phyloP scores from a whole-genome alignment of 495 filamentous ascomycete species.

The Chaetomium cochliodes region DNA sequence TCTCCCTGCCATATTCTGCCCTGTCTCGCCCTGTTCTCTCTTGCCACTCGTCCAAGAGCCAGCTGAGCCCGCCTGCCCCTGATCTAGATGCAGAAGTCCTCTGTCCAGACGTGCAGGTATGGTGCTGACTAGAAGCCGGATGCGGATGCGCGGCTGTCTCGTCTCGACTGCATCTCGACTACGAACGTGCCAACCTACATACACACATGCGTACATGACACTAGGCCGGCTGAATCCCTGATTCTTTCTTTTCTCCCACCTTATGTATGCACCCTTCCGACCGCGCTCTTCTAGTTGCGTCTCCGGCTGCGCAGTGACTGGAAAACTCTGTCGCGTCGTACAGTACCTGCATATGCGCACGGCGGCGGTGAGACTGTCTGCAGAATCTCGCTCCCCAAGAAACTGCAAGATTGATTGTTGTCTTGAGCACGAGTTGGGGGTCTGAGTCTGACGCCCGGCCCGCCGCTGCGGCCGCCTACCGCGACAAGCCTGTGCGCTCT shows the following conservation, averaged over 20 bases:
- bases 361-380: slow-evolving; percentile 1
- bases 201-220: too few species aligned
- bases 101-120: background rate
- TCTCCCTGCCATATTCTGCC: background rate
- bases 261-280: background rate
- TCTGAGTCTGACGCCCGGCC: background rate
- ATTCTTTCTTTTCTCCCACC: too few species aligned
- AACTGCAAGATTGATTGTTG: background rate
- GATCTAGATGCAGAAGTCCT: background rate
- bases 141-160: background rate
- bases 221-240: too few species aligned
- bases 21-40: background rate
- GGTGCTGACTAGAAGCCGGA: background rate
- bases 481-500: background rate
- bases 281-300: background rate
- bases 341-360: slow-evolving; percentile 5
- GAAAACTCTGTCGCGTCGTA: background rate
- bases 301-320: background rate
- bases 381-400: background rate
- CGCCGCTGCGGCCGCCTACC: background rate
- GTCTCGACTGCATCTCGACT: background rate
- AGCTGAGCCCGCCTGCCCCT: background rate
- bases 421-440: background rate
- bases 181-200: too few species aligned
- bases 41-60: background rate